phyloP scores from a whole-genome alignment of 148 eudicot genomes.

The Cornus suecica region DNA sequence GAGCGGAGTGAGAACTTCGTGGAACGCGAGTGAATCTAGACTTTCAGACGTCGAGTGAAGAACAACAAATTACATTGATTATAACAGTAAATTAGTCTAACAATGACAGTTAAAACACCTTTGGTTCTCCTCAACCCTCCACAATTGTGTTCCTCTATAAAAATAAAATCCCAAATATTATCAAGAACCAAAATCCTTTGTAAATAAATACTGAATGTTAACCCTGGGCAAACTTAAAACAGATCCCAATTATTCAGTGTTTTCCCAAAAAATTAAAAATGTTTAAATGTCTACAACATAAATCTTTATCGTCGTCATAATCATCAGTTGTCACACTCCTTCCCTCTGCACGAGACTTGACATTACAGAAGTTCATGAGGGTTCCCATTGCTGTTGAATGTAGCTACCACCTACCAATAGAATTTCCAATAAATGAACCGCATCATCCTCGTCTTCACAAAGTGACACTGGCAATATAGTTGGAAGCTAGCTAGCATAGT shows the following conservation, averaged over 20 bases:
- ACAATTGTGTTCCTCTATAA: not conserved
- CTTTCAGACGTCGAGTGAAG: too few relatives aligned
- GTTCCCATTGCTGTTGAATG: not conserved
- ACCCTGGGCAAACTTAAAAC: not conserved
- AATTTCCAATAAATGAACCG: conserved; percentile 13
- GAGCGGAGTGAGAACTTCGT: too few relatives aligned
- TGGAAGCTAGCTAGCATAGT: conserved; percentile 4
- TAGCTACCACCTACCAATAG: not conserved
- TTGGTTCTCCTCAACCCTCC: not conserved
- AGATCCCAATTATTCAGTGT: not conserved
- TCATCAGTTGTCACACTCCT: conserved; percentile 8
- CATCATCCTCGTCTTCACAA: not conserved
- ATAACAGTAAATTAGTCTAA: too few relatives aligned
- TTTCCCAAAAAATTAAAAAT: not conserved
- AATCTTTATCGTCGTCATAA: conserved; percentile 17
- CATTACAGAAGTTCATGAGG: conserved; percentile 6
- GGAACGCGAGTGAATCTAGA: too few relatives aligned
- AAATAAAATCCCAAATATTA: too few relatives aligned
- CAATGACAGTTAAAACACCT: too few relatives aligned
- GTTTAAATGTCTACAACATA: not conserved
- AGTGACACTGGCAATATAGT: not conserved
- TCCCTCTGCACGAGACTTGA: not conserved
- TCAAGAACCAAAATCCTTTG: too few relatives aligned
- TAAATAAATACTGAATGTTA: not conserved
- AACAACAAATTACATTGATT: too few relatives aligned